These are phyloP conservation scores for Proteromonas lacertae DNA, from an alignment of 352 stramenopile genomes.

Conservation along the genomic window DNA sequence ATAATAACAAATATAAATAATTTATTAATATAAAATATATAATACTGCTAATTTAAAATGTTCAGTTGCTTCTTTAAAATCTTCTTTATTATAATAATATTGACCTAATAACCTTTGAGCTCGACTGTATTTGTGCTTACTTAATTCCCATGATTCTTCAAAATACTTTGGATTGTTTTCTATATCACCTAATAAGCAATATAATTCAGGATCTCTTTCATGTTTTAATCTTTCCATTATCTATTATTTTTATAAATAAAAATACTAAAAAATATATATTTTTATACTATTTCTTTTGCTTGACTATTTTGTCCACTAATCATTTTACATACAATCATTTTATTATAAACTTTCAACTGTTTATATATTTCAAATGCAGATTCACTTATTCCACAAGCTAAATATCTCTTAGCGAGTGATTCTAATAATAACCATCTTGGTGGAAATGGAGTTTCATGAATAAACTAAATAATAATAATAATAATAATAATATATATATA, in stretches of 20 bases:
- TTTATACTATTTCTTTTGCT: conserved; percentile 35
- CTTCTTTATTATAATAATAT: conserved; percentile 20
- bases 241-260: too few relatives aligned
- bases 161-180: conserved; percentile 36
- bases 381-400: conserved; percentile 18
- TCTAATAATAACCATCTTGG: conserved; percentile 41
- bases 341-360: conserved; percentile 57
- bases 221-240: too few relatives aligned
- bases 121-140: conserved; percentile 29
- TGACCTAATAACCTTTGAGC: conserved; percentile 44
- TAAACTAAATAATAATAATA: too few relatives aligned
- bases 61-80: too few relatives aligned
- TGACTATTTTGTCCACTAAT: conserved; percentile 32
- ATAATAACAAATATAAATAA: too few relatives aligned
- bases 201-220: too few relatives aligned
- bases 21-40: too few relatives aligned
- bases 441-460: conserved; percentile 40
- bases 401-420: conserved; percentile 43
- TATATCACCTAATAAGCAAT: too few relatives aligned
- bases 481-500: too few relatives aligned
- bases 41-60: too few relatives aligned
- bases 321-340: conserved; percentile 54
- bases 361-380: conserved; percentile 42
- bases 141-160: conserved; percentile 41
- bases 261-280: conserved; percentile 24